phyloP scores from a whole-genome alignment of 2,329 filamentous ascomycete species.

The Colletotrichum sp. region DNA sequence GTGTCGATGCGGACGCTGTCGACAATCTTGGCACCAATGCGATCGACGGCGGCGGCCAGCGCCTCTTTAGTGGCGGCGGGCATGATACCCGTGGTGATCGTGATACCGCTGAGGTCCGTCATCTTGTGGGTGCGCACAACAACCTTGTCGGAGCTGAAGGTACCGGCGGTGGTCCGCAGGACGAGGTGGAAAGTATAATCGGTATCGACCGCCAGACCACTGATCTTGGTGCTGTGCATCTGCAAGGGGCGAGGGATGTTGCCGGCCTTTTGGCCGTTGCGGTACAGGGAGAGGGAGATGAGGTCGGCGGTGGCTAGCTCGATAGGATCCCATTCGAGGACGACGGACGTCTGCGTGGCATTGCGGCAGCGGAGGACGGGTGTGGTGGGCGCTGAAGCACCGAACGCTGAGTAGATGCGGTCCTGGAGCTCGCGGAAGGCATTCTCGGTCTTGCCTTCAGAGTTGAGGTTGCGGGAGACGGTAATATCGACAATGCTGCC shows the following conservation, averaged over 20 bases:
- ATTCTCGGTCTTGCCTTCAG: conserved; percentile 76
- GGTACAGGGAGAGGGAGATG: conserved; percentile 86
- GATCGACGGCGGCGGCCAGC: conserved; percentile 76
- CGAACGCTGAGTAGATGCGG: conserved; percentile 86
- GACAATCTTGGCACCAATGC: conserved; percentile 91
- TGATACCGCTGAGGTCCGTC: conserved; percentile 95
- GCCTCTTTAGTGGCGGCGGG: conserved; percentile 75
- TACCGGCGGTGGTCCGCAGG: conserved; percentile 88
- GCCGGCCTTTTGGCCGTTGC: conserved; percentile 96
- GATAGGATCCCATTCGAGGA: conserved; percentile 97
- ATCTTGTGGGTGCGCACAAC: conserved; percentile 95
- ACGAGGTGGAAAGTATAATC: conserved; percentile 96
- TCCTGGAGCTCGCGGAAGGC: conserved; percentile 87
- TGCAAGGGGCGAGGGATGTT: conserved; percentile 87
- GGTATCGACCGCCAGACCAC: conserved; percentile 92
- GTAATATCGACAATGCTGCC: conserved; percentile 98
- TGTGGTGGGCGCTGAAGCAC: conserved; percentile 75
- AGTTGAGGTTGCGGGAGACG: conserved; percentile 82
- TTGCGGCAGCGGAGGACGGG: conserved; percentile 91
- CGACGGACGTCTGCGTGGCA: conserved; percentile 97
- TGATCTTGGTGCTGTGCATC: conserved; percentile 96
- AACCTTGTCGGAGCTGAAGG: conserved; percentile 82
- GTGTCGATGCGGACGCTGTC: conserved; percentile 95
- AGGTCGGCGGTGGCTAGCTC: conserved; percentile 91
- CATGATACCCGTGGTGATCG: conserved; percentile 88